A percentile compares a stretch with the other conserved stretches of the same genome.
These are phyloP conservation scores for Claviceps sp. DNA, from an alignment of 2,329 filamentous ascomycete genomes.

Conservation along the genomic window DNA sequence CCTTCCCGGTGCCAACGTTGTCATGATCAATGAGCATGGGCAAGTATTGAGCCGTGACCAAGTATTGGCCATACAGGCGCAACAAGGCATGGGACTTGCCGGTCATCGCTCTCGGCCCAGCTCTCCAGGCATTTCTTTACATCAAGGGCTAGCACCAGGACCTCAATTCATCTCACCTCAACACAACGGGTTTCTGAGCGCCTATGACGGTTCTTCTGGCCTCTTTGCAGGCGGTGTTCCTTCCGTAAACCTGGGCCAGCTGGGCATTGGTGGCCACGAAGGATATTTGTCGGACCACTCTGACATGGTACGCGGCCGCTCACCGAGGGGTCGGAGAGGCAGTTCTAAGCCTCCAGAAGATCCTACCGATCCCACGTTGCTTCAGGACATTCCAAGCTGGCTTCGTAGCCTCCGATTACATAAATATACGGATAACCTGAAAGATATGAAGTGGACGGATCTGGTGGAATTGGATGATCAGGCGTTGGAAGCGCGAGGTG, in stretches of 20 bases:
- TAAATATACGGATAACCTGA: constrained; percentile 97
- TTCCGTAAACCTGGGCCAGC: constrained; percentile 56
- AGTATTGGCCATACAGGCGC: constrained; percentile 65
- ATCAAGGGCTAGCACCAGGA: constrained; percentile 48
- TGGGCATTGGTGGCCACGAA: constrained; percentile 58
- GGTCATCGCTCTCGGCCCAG: constrained; percentile 72
- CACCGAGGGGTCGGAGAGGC: constrained; percentile 79
- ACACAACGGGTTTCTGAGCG: constrained; percentile 85
- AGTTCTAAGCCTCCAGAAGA: constrained; percentile 97
- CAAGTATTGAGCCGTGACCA: constrained; percentile 80
- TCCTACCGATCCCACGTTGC: constrained; percentile 75
- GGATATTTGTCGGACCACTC: constrained; percentile 91
- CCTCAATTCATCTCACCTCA: constrained; percentile 74
- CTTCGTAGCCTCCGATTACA: constrained; percentile 86
- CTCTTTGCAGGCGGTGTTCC: constrained; percentile 58
- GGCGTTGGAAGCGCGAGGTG: constrained; percentile 80
- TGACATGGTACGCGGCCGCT: constrained; percentile 79
- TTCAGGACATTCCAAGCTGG: constrained; percentile 95
- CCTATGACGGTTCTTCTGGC: constrained; percentile 66
- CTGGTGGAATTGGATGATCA: constrained; percentile 86
- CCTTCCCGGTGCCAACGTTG: constrained; percentile 61
- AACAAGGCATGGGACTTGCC: constrained; percentile 45
- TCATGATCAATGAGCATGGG: constrained; percentile 91
- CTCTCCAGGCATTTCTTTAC: constrained; percentile 79
- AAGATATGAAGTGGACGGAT: constrained; percentile 94